Conservation (phyloP, 2,329 filamentous ascomycete species). For the Diplodia mutila region DNA sequence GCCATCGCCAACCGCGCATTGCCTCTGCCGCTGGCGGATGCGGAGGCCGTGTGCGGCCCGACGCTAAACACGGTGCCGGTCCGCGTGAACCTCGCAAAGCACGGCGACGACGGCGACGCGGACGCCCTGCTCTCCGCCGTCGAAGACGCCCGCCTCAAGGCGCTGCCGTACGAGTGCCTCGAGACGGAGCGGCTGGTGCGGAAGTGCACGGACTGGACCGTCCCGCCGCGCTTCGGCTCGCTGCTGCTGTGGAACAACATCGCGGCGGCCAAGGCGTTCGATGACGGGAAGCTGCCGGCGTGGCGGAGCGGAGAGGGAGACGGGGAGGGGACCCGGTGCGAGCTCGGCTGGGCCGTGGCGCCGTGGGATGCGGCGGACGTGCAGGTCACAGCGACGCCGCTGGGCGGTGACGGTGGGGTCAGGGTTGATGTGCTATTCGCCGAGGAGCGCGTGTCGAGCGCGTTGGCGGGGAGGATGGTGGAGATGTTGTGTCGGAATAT, state of each 20-base stretch:
- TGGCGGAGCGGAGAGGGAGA: conserved; percentile 10
- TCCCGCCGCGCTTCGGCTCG: conserved; percentile 38
- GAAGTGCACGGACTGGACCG: conserved; percentile 36
- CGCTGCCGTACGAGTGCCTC: conserved; percentile 44
- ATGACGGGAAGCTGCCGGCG: conserved; percentile 51
- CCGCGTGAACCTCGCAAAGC: conserved; percentile 52
- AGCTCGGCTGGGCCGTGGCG: conserved; percentile 63
- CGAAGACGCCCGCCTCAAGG: conserved; percentile 40
- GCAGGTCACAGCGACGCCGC: conserved; percentile 25
- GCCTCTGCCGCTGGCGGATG: too few relatives aligned
- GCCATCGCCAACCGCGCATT: conserved; percentile 68
- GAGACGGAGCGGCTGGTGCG: conserved; percentile 41
- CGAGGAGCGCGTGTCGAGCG: neutral
- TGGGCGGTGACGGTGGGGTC: neutral
- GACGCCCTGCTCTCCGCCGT: conserved; percentile 42
- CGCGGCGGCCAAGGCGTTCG: conserved; percentile 54
- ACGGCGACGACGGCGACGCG: conserved; percentile 47
- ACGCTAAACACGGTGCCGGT: conserved; percentile 71
- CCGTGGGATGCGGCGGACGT: conserved; percentile 37
- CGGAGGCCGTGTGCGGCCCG: conserved; percentile 64
- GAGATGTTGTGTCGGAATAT: neutral
- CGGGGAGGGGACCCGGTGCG: conserved; percentile 25
- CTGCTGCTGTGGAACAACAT: conserved; percentile 44
- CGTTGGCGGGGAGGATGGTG: neutral
- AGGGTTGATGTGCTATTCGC: neutral